Percentiles rank a stretch among this genome's conserved stretches.
phyloP scores from a whole-genome alignment of 192 early-diverging fungal genomes.

The Podila clonocystis region DNA sequence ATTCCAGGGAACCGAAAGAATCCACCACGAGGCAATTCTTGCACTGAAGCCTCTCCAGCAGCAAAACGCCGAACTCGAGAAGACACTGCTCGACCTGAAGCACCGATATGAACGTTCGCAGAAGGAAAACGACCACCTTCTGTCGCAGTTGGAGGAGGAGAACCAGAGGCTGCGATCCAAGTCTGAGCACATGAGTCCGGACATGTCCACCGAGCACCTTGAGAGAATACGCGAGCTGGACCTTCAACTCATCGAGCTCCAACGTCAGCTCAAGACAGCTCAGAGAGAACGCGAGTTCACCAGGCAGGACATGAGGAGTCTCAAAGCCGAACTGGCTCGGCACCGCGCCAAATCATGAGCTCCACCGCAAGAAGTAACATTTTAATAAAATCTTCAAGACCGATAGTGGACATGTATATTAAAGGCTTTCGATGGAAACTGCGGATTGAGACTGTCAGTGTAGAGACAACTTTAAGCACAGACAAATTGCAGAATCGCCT shows the following conservation, averaged over 20 bases:
- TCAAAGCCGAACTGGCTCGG: conserved; percentile 26
- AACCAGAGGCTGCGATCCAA: conserved; percentile 21
- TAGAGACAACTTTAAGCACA: too few relatives aligned
- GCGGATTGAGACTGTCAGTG: too few relatives aligned
- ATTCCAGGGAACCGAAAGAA: conserved; percentile 25
- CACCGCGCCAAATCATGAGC: too few relatives aligned
- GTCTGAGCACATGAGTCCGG: conserved; percentile 27
- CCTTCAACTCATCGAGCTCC: conserved; percentile 14
- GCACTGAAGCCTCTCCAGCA: conserved; percentile 27
- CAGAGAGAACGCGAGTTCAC: conserved; percentile 41
- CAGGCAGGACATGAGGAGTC: conserved; percentile 30
- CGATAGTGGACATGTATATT: too few relatives aligned
- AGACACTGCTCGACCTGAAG: conserved; percentile 32
- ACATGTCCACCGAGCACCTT: conserved; percentile 32
- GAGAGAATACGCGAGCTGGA: conserved; percentile 40
- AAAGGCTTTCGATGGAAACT: too few relatives aligned
- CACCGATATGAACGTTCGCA: conserved; percentile 44
- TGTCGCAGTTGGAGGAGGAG: conserved; percentile 30
- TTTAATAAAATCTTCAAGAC: too few relatives aligned
- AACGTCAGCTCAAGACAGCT: conserved; percentile 27
- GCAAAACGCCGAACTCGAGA: conserved; percentile 39
- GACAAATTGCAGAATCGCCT: too few relatives aligned
- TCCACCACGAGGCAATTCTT: conserved; percentile 38
- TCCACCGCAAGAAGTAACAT: too few relatives aligned
- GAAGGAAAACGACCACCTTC: conserved; percentile 31